Evolutionary conservation across 2,329 filamentous ascomycete genomes (phyloP), one percentile per base, ranked within the genome.

Genomic region (Aspergillus pseudoglaucus): DNA sequence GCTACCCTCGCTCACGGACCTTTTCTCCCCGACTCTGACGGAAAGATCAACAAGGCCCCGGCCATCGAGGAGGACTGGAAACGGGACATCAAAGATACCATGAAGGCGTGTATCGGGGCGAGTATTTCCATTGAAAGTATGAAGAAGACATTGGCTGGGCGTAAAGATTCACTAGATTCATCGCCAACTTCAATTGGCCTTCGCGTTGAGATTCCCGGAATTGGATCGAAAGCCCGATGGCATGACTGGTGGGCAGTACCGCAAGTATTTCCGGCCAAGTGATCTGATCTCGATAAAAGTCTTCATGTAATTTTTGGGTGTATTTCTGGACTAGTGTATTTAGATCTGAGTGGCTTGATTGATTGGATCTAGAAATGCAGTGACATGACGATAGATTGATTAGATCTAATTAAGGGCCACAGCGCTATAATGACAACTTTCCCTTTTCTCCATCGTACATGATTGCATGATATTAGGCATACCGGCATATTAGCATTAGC

Each of bases 41-140:
- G 46, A 37, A 44, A 45, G 38, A 39, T 22, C 32, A 27, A 37
- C 67, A 78, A 15, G 60, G 68, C 18, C 65, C 74, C 23, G 72
- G 79, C 51, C 67, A 77, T 63, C 40, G 77, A 85, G 56, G 78
- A 77, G 9, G 76, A 80, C 47, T 90, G 85, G 84, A 62, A 77
- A 15, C 71, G 70, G 18, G 75, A 80, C 18, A 72, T 79, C 9
- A 84, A 81, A 63, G 76, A 79, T 51, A 78, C 77, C 8, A 73
- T 87, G 58, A 82, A 82, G 59, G 81, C 85, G n/a, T 85, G 82
- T 55, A 89, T 90, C 51, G 82, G 81, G 7, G 76, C 84, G 1
- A 81, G 81, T 5, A 78, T 90, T 53, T 80, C 83, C 0, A 76
- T 88, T 39, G 75, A 76, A 20, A 75, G 74, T 1, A 64, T 86